Conservation (phyloP, 2,329 filamentous ascomycete genomes). For the Penicillium sp. region DNA sequence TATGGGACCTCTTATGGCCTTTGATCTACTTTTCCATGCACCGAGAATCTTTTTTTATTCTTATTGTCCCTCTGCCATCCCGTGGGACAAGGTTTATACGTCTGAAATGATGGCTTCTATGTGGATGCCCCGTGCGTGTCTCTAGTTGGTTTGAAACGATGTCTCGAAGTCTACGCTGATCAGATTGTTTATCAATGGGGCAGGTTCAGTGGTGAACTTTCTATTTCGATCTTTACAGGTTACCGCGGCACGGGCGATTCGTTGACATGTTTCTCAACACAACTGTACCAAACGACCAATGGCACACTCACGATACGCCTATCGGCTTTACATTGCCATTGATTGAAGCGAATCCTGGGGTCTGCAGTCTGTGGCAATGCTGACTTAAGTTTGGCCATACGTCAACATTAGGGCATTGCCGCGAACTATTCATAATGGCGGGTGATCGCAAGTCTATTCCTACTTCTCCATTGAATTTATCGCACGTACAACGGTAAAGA, state of each 20-base stretch:
- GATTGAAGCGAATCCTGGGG: background rate
- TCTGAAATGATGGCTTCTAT: background rate
- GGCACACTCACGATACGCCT: background rate
- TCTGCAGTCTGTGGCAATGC: conserved; percentile 9
- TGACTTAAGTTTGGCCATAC: conserved; percentile 19
- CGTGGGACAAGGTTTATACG: background rate
- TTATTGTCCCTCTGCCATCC: background rate
- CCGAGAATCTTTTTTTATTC: background rate
- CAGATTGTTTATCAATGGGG: background rate
- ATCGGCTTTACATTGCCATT: background rate
- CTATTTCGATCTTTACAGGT: background rate
- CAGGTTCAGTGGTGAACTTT: background rate
- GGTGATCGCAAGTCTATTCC: conserved; percentile 3
- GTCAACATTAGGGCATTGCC: conserved; percentile 20
- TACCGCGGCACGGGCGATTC: background rate
- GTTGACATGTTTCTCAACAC: background rate
- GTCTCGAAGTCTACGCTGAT: background rate
- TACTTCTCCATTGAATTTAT: background rate
- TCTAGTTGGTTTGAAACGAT: background rate
- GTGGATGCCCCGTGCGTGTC: background rate
- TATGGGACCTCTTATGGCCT: conserved; percentile 12
- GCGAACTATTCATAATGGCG: conserved; percentile 7
- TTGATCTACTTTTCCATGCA: background rate
- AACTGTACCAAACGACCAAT: background rate
- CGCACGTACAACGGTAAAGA: background rate